Percentiles rank a stretch among this genome's conserved stretches.
phyloP scores from a whole-genome alignment of 176 grass and related monocot genomes.

The barley (Hordeum vulgare) region DNA sequence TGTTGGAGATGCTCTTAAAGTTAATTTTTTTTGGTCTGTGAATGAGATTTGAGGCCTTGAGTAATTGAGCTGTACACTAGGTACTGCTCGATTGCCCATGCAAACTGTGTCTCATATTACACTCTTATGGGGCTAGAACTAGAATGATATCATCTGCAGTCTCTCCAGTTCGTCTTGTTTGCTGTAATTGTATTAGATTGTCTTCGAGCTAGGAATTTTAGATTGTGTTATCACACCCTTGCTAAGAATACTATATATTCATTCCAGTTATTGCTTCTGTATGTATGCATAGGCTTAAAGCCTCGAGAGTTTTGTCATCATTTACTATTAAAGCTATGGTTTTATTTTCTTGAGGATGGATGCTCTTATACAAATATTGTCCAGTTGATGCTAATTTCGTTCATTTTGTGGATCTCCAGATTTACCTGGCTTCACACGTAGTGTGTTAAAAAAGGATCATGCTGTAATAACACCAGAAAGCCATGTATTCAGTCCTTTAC shows the following conservation, averaged over 20 bases:
- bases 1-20: not conserved
- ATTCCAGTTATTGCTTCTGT: not conserved
- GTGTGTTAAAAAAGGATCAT: conserved; percentile 75
- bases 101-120: not conserved
- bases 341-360: not conserved
- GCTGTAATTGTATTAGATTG: not conserved
- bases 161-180: not conserved
- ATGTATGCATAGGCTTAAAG: not conserved
- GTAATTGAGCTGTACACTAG: not conserved
- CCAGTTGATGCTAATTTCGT: conserved; percentile 9
- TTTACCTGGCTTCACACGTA: conserved; percentile 97
- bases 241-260: not conserved
- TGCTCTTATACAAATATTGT: not conserved
- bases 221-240: not conserved
- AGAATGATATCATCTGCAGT: not conserved
- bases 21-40: too few species aligned
- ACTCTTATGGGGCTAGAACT: not conserved
- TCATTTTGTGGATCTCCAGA: conserved; percentile 46
- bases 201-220: not conserved
- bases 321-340: not conserved
- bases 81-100: not conserved
- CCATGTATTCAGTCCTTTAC: conserved; percentile 84
- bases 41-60: not conserved
- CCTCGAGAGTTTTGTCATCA: not conserved
- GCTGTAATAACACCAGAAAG: conserved; percentile 95